Evolutionary conservation across 345 rosid genomes (phyloP).

Genomic region (Rhodamnia argentea): DNA sequence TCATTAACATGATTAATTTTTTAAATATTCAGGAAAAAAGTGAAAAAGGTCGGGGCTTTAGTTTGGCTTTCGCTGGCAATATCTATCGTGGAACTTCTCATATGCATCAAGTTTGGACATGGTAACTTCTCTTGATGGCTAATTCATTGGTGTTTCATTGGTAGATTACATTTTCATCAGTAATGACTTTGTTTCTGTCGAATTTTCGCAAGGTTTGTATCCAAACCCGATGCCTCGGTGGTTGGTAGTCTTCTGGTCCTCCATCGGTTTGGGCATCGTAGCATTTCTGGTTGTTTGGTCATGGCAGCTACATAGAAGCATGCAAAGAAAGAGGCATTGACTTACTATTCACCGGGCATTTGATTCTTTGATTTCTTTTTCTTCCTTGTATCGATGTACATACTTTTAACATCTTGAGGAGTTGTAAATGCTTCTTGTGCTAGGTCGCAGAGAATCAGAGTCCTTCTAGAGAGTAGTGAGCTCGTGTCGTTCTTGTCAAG

Average conservation of each 20-base stretch:
- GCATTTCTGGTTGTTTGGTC: slow-evolving; percentile 64
- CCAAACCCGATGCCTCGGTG: slow-evolving; percentile 78
- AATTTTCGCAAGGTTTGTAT: slow-evolving; percentile 46
- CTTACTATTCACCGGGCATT: neutral
- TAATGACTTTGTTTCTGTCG: neutral
- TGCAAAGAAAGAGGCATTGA: slow-evolving; percentile 60
- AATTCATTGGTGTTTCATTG: neutral
- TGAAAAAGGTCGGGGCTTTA: slow-evolving; percentile 94
- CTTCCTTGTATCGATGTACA: neutral
- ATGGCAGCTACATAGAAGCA: slow-evolving; percentile 52
- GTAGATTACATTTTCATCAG: neutral
- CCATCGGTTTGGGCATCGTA: slow-evolving; percentile 45
- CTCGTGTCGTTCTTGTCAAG: neutral
- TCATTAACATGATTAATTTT: neutral
- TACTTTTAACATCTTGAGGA: neutral
- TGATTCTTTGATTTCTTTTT: neutral
- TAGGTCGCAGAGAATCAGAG: neutral
- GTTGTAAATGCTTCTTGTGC: neutral
- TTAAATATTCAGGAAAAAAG: slow-evolving; percentile 43
- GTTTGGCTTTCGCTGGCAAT: slow-evolving; percentile 97
- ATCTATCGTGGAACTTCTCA: slow-evolving; percentile 91
- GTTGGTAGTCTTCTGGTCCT: slow-evolving; percentile 67
- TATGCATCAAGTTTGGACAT: slow-evolving; percentile 94
- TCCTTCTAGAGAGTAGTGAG: neutral
- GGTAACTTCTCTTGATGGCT: slow-evolving; percentile 24